Conservation (phyloP, 2,329 filamentous ascomycete species). For the Metarhizium rileyi region DNA sequence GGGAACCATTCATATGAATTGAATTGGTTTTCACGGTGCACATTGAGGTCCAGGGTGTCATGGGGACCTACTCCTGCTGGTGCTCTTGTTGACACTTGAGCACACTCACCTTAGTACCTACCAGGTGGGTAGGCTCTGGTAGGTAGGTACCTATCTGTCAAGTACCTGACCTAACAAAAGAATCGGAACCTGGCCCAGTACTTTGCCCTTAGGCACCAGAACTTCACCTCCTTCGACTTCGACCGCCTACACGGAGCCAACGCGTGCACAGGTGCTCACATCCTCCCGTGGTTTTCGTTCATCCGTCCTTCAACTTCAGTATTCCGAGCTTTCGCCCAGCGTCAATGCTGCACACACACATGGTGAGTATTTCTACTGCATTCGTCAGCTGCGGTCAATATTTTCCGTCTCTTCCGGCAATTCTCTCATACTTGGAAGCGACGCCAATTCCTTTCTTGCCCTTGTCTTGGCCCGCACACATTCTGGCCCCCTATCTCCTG, state of each 20-base stretch:
- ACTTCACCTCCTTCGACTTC: not conserved
- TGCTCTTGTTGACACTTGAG: too few relatives aligned
- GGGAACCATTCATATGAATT: too few relatives aligned
- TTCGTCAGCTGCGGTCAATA: not conserved
- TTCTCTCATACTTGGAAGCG: not conserved
- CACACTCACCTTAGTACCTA: too few relatives aligned
- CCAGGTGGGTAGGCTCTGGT: too few relatives aligned
- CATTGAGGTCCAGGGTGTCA: too few relatives aligned
- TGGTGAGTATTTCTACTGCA: slow-evolving; percentile 2
- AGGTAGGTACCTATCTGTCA: too few relatives aligned
- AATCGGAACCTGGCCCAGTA: too few relatives aligned
- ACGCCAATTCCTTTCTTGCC: not conserved
- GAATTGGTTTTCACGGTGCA: too few relatives aligned
- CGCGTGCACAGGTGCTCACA: not conserved
- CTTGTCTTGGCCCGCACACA: not conserved
- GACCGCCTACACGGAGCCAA: not conserved
- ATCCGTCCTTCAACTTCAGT: not conserved
- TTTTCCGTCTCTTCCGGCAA: not conserved
- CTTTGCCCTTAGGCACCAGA: too few relatives aligned
- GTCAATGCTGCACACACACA: not conserved
- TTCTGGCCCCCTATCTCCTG: not conserved
- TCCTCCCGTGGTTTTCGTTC: not conserved
- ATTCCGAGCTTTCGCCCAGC: not conserved
- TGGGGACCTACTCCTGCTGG: too few relatives aligned
- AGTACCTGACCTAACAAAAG: too few relatives aligned